A percentile compares a stretch with the other conserved stretches of the same genome.
phyloP scores from a whole-genome alignment of 1,284 basidiomycete species.

The Gymnopus androsaceus region DNA sequence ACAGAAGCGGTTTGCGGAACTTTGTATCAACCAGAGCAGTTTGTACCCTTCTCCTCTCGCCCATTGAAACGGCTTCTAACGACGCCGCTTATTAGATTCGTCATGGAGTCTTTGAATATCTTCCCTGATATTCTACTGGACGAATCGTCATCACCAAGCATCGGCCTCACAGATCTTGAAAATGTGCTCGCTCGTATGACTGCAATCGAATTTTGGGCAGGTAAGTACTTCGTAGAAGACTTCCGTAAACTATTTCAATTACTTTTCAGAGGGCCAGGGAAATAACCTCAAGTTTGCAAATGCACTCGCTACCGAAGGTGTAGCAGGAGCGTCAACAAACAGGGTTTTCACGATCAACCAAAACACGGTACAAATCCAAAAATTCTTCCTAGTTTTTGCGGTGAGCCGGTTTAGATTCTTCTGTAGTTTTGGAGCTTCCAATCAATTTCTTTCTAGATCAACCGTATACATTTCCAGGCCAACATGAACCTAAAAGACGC shows the following conservation, averaged over 20 bases:
- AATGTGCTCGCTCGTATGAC: conserved; percentile 12
- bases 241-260: not conserved
- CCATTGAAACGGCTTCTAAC: not conserved
- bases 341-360: not conserved
- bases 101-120: conserved; percentile 8
- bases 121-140: conserved; percentile 10
- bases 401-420: not conserved
- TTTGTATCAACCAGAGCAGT: conserved; percentile 11
- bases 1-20: not conserved
- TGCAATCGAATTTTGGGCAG: conserved; percentile 13
- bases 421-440: not conserved
- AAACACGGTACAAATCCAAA: not conserved
- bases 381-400: not conserved
- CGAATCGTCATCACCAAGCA: not conserved
- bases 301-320: not conserved
- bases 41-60: not conserved
- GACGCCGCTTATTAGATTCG: not conserved
- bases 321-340: not conserved
- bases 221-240: not conserved
- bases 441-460: not conserved
- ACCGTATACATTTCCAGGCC: not conserved
- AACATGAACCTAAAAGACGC: not conserved
- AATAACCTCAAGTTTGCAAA: conserved; percentile 6
- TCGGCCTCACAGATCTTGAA: conserved; percentile 6
- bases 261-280: conserved; percentile 3